These are phyloP conservation scores for Dictyostelium brefeldianum DNA, from an alignment of 78 protist genomes.

Conservation along the genomic window DNA sequence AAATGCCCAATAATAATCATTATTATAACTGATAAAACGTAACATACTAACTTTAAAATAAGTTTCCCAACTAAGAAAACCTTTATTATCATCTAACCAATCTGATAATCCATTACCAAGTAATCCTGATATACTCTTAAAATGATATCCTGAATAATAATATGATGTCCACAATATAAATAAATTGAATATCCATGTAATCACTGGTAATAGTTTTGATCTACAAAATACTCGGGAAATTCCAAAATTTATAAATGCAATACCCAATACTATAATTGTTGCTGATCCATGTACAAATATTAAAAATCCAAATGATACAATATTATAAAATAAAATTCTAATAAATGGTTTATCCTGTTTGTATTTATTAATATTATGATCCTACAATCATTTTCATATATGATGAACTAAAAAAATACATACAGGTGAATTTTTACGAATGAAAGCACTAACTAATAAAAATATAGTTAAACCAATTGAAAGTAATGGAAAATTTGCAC, in stretches of 20 bases:
- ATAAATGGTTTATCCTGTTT: constrained; percentile 21
- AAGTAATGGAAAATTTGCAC: constrained; percentile 75
- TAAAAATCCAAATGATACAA: constrained; percentile 69
- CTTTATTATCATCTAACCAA: constrained; percentile 8
- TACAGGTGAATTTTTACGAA: constrained; percentile 38
- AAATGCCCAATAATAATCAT: constrained; percentile 79
- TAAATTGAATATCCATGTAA: constrained; percentile 61
- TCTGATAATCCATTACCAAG: not conserved
- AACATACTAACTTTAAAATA: constrained; percentile 78
- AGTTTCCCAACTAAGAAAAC: constrained; percentile 79
- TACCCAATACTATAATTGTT: constrained; percentile 32
- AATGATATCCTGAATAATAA: constrained; percentile 25
- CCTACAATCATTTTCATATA: too few relatives aligned
- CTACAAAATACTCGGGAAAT: constrained; percentile 52
- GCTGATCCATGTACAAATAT: constrained; percentile 73
- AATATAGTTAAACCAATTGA: constrained; percentile 70
- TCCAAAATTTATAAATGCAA: constrained; percentile 56
- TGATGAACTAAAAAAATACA: too few relatives aligned
- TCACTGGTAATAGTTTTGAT: constrained; percentile 17
- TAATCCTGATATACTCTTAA: not conserved
- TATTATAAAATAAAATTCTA: constrained; percentile 62
- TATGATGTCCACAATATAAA: constrained; percentile 64
- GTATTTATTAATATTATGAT: not conserved
- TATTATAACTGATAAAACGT: constrained; percentile 76
- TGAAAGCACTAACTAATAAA: constrained; percentile 35